Evolutionary conservation across 495 filamentous ascomycete species (phyloP).

Genomic region (Penicillium crystallinum): DNA sequence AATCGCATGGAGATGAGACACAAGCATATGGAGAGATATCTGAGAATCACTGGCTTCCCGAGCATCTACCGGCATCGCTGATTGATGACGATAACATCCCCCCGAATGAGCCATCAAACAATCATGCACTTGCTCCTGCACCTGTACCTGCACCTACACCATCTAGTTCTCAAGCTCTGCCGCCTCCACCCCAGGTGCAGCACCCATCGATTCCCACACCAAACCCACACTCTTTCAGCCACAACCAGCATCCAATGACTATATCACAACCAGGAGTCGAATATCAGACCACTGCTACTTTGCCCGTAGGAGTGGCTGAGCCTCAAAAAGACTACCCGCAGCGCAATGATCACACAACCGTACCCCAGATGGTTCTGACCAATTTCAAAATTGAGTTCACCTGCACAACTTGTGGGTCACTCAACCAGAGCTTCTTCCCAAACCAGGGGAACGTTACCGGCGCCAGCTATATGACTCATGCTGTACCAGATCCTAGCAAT

Average conservation of each 20-base stretch:
- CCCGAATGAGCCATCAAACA: slow-evolving; percentile 20
- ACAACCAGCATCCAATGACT: slow-evolving; percentile 15
- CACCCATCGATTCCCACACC: slow-evolving; percentile 18
- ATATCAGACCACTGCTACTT: slow-evolving; percentile 16
- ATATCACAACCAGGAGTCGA: slow-evolving; percentile 22
- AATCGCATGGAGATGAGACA: slow-evolving; percentile 16
- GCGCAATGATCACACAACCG: slow-evolving; percentile 21
- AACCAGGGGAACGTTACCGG: slow-evolving; percentile 40
- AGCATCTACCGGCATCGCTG: slow-evolving; percentile 22
- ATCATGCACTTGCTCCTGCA: slow-evolving; percentile 14
- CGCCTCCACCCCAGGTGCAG: slow-evolving; percentile 15
- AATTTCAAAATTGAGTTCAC: slow-evolving; percentile 47
- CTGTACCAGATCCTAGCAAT: slow-evolving; percentile 18
- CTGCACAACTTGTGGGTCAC: slow-evolving; percentile 38
- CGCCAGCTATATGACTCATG: slow-evolving; percentile 25
- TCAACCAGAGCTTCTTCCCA: slow-evolving; percentile 44
- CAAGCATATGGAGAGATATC: slow-evolving; percentile 26
- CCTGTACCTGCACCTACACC: no score
- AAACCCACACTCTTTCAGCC: slow-evolving; percentile 18
- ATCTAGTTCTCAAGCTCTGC: slow-evolving; percentile 24
- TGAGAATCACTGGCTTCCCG: slow-evolving; percentile 35
- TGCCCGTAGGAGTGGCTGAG: slow-evolving; percentile 16
- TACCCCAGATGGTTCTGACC: slow-evolving; percentile 32
- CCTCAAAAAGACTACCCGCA: slow-evolving; percentile 25
- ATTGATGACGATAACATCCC: slow-evolving; percentile 28